phyloP scores from a whole-genome alignment of 306 rosid genomes.

The Cajanus cajan region DNA sequence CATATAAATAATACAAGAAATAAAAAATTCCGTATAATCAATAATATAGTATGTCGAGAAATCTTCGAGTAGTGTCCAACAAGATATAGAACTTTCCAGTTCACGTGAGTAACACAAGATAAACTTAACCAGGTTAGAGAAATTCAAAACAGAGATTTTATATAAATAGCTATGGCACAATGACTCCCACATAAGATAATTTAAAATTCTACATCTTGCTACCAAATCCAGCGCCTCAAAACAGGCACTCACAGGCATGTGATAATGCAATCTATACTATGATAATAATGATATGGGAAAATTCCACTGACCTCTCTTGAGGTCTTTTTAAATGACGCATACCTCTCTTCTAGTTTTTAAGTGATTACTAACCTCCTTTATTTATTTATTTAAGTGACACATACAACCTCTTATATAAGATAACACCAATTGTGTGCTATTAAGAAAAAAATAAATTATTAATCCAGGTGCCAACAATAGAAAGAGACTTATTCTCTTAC shows the following conservation, averaged over 20 bases:
- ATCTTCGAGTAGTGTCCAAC: background rate
- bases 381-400: too few species aligned
- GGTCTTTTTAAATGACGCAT: too few species aligned
- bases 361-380: too few species aligned
- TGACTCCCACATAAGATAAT: background rate
- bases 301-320: too few species aligned
- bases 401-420: too few species aligned
- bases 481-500: too few species aligned
- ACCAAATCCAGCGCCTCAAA: background rate
- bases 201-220: background rate
- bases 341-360: too few species aligned
- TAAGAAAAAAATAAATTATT: too few species aligned
- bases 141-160: background rate
- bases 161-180: background rate
- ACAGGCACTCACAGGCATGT: background rate
- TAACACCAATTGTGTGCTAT: too few species aligned
- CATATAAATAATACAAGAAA: background rate
- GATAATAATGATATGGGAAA: background rate
- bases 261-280: background rate
- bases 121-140: background rate
- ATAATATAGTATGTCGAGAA: background rate
- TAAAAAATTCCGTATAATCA: background rate
- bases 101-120: background rate
- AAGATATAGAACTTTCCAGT: constrained; percentile 3
- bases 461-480: too few species aligned